Conservation (phyloP, 106 monocot genomes). For the Hemerocallis citrina region DNA sequence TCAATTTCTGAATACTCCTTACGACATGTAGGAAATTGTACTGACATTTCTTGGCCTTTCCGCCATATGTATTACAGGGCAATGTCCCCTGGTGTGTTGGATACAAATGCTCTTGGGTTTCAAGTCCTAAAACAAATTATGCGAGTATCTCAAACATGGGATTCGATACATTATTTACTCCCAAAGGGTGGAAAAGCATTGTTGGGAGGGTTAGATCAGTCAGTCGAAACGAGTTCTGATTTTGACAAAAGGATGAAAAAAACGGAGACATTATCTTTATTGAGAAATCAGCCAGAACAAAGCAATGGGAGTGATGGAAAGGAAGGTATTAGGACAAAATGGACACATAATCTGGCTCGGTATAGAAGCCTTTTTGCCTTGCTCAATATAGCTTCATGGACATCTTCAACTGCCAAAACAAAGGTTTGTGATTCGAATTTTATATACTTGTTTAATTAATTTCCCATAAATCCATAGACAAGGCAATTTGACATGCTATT, state of each 20-base stretch:
- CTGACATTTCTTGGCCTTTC: not conserved
- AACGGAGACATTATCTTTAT: not conserved
- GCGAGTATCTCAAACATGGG: slow-evolving; percentile 41
- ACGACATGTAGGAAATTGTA: not conserved
- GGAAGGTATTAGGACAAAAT: not conserved
- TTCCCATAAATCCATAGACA: too few species aligned
- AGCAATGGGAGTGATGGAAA: slow-evolving; percentile 16
- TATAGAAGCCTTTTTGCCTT: slow-evolving; percentile 39
- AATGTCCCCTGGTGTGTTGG: slow-evolving; percentile 40
- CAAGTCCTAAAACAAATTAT: slow-evolving; percentile 31
- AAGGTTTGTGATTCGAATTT: slow-evolving; percentile 1
- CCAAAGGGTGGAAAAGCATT: slow-evolving; percentile 41
- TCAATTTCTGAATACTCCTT: too few species aligned
- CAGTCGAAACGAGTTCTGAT: slow-evolving; percentile 23
- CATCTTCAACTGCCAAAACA: slow-evolving; percentile 4
- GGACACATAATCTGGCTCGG: slow-evolving; percentile 9
- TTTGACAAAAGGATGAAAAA: slow-evolving; percentile 18
- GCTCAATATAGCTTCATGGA: slow-evolving; percentile 16
- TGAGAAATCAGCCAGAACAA: not conserved
- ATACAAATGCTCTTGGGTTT: slow-evolving; percentile 30
- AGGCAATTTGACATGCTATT: too few species aligned
- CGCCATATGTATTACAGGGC: slow-evolving; percentile 12
- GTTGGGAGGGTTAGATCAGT: slow-evolving; percentile 32
- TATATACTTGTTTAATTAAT: too few species aligned
- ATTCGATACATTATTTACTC: slow-evolving; percentile 37